Conservation (phyloP, 2,329 filamentous ascomycete species). For the Fusarium poae region DNA sequence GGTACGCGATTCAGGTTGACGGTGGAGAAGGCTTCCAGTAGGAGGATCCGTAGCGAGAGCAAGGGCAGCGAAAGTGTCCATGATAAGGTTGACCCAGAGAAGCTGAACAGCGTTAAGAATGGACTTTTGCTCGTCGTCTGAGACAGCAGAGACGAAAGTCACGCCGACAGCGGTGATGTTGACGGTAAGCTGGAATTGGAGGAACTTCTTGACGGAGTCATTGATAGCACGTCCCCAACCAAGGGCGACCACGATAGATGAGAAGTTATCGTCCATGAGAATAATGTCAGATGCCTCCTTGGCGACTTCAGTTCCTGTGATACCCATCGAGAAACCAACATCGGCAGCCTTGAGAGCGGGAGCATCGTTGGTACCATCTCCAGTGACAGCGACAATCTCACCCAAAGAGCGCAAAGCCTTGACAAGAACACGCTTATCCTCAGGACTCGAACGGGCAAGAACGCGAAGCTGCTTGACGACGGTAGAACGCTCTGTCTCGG, state of each 20-base stretch:
- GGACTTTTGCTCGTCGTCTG: constrained; percentile 65
- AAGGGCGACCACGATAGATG: constrained; percentile 74
- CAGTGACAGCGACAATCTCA: constrained; percentile 75
- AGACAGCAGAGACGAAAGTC: constrained; percentile 72
- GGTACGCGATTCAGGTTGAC: constrained; percentile 68
- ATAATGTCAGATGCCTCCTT: constrained; percentile 77
- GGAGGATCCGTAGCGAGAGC: constrained; percentile 74
- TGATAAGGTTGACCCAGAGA: constrained; percentile 77
- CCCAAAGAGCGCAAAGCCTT: constrained; percentile 73
- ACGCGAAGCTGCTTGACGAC: constrained; percentile 75
- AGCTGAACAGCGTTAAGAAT: constrained; percentile 76
- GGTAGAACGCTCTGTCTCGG: constrained; percentile 62
- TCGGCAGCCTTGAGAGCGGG: constrained; percentile 75
- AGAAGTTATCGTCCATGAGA: constrained; percentile 75
- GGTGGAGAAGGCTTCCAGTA: constrained; percentile 67
- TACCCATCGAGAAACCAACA: constrained; percentile 77
- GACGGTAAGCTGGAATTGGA: constrained; percentile 78
- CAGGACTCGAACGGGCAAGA: constrained; percentile 75
- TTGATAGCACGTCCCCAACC: constrained; percentile 77
- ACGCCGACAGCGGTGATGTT: constrained; percentile 76
- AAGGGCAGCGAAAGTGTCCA: constrained; percentile 75
- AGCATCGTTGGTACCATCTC: constrained; percentile 76
- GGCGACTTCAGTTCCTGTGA: constrained; percentile 73
- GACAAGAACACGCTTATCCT: constrained; percentile 76
- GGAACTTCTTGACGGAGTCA: constrained; percentile 75